These are phyloP conservation scores for Hyphodiscus hymeniophilus DNA, from an alignment of 495 filamentous ascomycete species.

Conservation along the genomic window DNA sequence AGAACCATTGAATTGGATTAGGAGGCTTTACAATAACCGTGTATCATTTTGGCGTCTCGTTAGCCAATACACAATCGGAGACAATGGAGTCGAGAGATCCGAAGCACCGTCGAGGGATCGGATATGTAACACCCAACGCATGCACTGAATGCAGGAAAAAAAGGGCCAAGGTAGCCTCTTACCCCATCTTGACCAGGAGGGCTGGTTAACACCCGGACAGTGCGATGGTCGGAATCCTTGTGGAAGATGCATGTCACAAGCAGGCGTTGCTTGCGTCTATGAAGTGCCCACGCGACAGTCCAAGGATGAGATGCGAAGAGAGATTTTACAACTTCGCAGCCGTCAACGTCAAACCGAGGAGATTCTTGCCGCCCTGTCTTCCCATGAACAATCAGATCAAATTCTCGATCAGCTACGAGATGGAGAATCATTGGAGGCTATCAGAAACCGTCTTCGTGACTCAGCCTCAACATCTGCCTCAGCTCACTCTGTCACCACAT, in stretches of 20 bases:
- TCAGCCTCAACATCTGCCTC: not conserved
- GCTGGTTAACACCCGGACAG: conserved; percentile 11
- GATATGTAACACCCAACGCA: conserved; percentile 45
- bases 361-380: conserved; percentile 35
- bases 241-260: conserved; percentile 35
- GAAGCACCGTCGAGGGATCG: conserved; percentile 37
- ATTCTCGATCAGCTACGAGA: conserved; percentile 38
- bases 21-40: too few species aligned
- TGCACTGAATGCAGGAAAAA: conserved; percentile 54
- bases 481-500: not conserved
- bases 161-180: conserved; percentile 37
- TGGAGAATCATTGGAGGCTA: conserved; percentile 38
- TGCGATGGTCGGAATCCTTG: conserved; percentile 44
- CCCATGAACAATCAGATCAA: conserved; percentile 36
- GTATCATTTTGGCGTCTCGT: too few species aligned
- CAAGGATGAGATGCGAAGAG: conserved; percentile 39
- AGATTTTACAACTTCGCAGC: conserved; percentile 38
- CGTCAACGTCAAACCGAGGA: conserved; percentile 17
- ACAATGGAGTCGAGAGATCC: conserved; percentile 11
- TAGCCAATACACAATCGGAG: too few species aligned
- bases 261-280: conserved; percentile 39
- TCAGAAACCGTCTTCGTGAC: conserved; percentile 35
- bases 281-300: conserved; percentile 41
- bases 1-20: too few species aligned
- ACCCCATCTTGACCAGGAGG: not conserved